These are phyloP conservation scores for Tilletia horrida DNA, from an alignment of 1,284 basidiomycete species.

Conservation along the genomic window DNA sequence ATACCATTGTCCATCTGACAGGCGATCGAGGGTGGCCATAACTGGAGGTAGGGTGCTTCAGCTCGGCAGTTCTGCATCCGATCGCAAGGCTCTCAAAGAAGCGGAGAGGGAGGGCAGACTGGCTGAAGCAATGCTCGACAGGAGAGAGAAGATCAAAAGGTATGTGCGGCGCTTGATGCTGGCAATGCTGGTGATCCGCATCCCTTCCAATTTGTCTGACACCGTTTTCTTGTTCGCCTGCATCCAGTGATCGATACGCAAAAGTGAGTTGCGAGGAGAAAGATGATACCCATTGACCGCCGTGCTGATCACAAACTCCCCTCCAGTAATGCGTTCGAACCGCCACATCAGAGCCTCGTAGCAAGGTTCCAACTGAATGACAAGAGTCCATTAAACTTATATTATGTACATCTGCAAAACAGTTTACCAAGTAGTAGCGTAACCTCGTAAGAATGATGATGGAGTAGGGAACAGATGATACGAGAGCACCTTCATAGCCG, in stretches of 20 bases:
- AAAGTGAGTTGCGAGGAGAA: neutral
- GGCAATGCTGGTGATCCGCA: too few species aligned
- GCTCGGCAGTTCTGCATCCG: constrained; percentile 27
- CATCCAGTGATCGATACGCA: constrained; percentile 13
- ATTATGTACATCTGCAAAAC: too few species aligned
- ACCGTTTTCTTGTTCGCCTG: neutral
- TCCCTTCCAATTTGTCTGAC: too few species aligned
- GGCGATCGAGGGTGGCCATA: constrained; percentile 19
- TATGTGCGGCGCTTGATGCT: neutral
- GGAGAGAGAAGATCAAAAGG: constrained; percentile 43
- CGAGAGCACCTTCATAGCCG: too few species aligned
- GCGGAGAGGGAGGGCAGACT: constrained; percentile 39
- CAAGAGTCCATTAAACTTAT: too few species aligned
- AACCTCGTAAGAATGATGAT: too few species aligned
- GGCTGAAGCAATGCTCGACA: constrained; percentile 48
- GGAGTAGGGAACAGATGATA: too few species aligned
- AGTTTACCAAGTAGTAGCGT: too few species aligned
- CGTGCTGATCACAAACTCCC: neutral
- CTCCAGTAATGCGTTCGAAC: neutral
- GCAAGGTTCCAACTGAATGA: too few species aligned
- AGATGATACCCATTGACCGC: neutral
- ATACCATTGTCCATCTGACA: neutral
- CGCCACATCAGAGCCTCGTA: neutral
- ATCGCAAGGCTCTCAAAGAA: neutral
- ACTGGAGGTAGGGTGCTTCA: constrained; percentile 26